These are phyloP conservation scores for Candida boidinii DNA, from an alignment of 805 yeast species.

Conservation along the genomic window DNA sequence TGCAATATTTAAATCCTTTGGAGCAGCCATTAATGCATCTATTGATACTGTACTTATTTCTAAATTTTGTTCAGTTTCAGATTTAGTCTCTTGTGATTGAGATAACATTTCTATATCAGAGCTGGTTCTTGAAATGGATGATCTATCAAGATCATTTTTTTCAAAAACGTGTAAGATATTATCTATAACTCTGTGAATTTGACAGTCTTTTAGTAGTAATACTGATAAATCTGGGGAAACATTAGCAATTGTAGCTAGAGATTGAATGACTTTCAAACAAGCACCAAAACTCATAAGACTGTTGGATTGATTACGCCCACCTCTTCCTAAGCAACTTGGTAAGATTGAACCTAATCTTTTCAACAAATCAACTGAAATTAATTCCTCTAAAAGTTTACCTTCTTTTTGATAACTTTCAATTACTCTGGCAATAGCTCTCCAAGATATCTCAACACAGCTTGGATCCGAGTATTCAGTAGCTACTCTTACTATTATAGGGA, in stretches of 20 bases:
- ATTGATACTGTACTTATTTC: slow-evolving; percentile 31
- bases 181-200: slow-evolving; percentile 38
- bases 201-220: slow-evolving; percentile 37
- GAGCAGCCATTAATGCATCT: slow-evolving; percentile 67
- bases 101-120: neutral
- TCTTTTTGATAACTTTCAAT: slow-evolving; percentile 38
- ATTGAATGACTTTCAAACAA: slow-evolving; percentile 32
- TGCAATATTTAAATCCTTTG: slow-evolving; percentile 52
- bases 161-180: slow-evolving; percentile 45
- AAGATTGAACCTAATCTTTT: slow-evolving; percentile 19
- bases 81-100: neutral
- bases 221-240: slow-evolving; percentile 35
- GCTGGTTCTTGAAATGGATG: slow-evolving; percentile 1
- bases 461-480: slow-evolving; percentile 48
- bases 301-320: slow-evolving; percentile 11
- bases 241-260: slow-evolving; percentile 35
- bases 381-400: slow-evolving; percentile 35
- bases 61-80: neutral
- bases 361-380: slow-evolving; percentile 29
- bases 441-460: slow-evolving; percentile 52
- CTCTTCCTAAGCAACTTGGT: slow-evolving; percentile 20
- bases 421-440: slow-evolving; percentile 55
- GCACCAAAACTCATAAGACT: slow-evolving; percentile 26
- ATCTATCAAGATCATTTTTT: slow-evolving; percentile 17
- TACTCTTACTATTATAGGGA: slow-evolving; percentile 52